Evolutionary conservation across 352 stramenopile species (phyloP).

Genomic region (Globisporangium barbulae): DNA sequence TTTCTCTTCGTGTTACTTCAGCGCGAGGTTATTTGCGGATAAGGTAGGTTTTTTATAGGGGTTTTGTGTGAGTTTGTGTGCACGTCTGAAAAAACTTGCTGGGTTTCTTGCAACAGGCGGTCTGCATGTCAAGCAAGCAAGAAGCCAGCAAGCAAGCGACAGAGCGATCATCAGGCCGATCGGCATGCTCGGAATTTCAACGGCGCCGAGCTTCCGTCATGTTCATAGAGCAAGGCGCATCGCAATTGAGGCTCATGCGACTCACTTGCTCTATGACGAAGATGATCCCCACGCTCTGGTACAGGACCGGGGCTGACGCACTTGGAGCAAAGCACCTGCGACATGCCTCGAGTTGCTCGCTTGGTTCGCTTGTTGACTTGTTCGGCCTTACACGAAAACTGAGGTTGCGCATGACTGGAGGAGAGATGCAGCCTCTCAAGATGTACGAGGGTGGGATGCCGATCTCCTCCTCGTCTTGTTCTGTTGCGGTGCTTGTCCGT

Average conservation of each 20-base stretch:
- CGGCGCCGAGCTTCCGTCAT: neutral
- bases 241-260: neutral
- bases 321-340: slow-evolving; percentile 5
- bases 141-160: neutral
- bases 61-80: neutral
- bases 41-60: neutral
- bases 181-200: neutral
- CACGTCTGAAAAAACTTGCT: neutral
- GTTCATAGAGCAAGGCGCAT: neutral
- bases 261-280: neutral
- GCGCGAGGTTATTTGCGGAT: neutral
- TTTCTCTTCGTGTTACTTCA: slow-evolving; percentile 10
- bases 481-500: neutral
- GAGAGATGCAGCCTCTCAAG: slow-evolving; percentile 1
- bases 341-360: neutral
- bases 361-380: slow-evolving; percentile 1
- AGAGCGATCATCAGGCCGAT: neutral
- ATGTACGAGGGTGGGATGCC: slow-evolving; percentile 1
- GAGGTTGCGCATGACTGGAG: slow-evolving; percentile 6
- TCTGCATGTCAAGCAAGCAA: neutral
- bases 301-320: neutral
- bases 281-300: neutral
- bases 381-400: neutral
- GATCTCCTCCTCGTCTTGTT: slow-evolving; percentile 1
- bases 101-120: neutral